Percentiles rank a stretch among this genome's conserved stretches.
These are phyloP conservation scores for Colletotrichum noveboracense DNA, from an alignment of 2,329 filamentous ascomycete species.

Conservation along the genomic window DNA sequence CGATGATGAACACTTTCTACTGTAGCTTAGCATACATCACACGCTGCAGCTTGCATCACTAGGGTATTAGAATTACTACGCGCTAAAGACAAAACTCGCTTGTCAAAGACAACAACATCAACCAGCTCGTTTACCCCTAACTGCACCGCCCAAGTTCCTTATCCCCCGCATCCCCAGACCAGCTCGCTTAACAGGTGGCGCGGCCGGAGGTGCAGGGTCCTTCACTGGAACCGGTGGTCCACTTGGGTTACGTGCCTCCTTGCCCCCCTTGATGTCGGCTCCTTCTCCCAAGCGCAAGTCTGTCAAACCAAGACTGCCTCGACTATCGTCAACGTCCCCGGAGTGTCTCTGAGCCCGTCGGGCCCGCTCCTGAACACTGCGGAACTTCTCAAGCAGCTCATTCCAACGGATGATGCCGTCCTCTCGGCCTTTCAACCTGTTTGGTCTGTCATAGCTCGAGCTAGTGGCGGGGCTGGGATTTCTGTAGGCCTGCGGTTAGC, in stretches of 20 bases:
- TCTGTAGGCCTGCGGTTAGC: not conserved
- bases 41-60: not conserved
- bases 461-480: conserved; percentile 49
- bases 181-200: conserved; percentile 59
- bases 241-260: conserved; percentile 41
- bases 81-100: conserved; percentile 22
- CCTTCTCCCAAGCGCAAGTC: conserved; percentile 48
- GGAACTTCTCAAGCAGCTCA: conserved; percentile 94
- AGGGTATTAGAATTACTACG: conserved; percentile 4
- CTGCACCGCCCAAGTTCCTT: conserved; percentile 73
- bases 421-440: conserved; percentile 80
- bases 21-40: not conserved
- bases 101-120: conserved; percentile 25
- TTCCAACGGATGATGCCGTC: conserved; percentile 88
- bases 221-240: conserved; percentile 51
- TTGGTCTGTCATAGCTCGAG: conserved; percentile 73
- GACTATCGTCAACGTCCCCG: conserved; percentile 54
- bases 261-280: conserved; percentile 42
- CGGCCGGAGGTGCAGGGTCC: conserved; percentile 45
- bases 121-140: conserved; percentile 61
- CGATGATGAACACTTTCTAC: conserved; percentile 28
- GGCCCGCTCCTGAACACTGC: conserved; percentile 85
- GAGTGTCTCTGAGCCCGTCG: conserved; percentile 70
- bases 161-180: conserved; percentile 69
- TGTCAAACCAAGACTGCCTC: conserved; percentile 45